Conservation (phyloP, 2,329 filamentous ascomycete species). For the Aspergillus udagawae region DNA sequence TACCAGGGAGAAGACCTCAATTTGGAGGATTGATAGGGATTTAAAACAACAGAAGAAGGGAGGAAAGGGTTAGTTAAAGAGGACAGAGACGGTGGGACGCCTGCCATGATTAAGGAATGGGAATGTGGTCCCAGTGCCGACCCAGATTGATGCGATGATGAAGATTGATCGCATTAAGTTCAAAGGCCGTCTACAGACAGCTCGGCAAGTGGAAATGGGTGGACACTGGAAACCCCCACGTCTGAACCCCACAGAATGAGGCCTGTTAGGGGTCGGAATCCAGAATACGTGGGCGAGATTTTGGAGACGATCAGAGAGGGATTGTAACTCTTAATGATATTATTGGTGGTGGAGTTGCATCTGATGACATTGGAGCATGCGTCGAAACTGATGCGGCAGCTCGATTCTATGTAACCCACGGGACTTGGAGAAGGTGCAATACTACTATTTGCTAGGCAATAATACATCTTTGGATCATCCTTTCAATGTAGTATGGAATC, state of each 20-base stretch:
- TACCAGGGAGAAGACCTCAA: neutral
- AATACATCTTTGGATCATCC: neutral
- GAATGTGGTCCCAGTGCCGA: neutral
- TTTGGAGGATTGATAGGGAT: neutral
- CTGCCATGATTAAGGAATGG: slow-evolving; percentile 1
- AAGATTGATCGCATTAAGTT: neutral
- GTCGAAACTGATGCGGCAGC: no score
- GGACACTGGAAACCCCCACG: slow-evolving; percentile 7
- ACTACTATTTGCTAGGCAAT: neutral
- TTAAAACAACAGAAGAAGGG: neutral
- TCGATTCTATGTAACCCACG: neutral
- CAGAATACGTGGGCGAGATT: neutral
- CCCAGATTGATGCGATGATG: neutral
- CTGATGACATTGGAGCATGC: no score
- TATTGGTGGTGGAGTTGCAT: neutral
- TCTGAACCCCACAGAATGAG: slow-evolving; percentile 9
- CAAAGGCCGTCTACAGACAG: neutral
- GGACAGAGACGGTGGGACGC: neutral
- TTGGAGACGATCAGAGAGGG: neutral
- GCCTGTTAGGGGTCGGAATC: neutral
- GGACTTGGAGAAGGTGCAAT: neutral
- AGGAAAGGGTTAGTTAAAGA: neutral
- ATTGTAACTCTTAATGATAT: neutral
- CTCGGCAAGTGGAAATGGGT: neutral
- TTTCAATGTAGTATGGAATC: neutral